phyloP scores from a whole-genome alignment of 2,329 filamentous ascomycete species.

The Hypoxylon sp. region DNA sequence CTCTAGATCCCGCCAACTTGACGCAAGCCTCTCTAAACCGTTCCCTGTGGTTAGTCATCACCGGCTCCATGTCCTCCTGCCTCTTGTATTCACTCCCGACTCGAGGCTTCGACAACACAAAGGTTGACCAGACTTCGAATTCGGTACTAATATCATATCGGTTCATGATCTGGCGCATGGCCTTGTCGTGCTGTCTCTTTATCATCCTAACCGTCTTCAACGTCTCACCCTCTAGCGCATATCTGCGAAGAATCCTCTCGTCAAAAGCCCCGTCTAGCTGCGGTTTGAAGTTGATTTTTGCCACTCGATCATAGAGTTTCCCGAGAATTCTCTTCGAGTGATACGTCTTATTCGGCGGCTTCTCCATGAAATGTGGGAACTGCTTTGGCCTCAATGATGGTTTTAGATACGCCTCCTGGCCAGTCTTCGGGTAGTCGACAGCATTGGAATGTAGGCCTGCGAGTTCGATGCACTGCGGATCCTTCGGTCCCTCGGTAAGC shows the following conservation, averaged over 20 bases:
- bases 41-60: slow-evolving; percentile 76
- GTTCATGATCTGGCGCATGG: slow-evolving; percentile 83
- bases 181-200: slow-evolving; percentile 83
- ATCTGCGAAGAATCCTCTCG: slow-evolving; percentile 76
- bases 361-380: slow-evolving; percentile 94
- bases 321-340: slow-evolving; percentile 81
- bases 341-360: slow-evolving; percentile 69
- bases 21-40: slow-evolving; percentile 78
- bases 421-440: slow-evolving; percentile 95
- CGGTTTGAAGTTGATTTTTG: slow-evolving; percentile 76
- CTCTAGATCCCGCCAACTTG: slow-evolving; percentile 72
- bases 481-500: slow-evolving; percentile 73
- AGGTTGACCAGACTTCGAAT: slow-evolving; percentile 92
- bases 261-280: slow-evolving; percentile 83
- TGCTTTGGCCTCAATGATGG: slow-evolving; percentile 69
- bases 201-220: slow-evolving; percentile 73
- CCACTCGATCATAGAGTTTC: slow-evolving; percentile 83
- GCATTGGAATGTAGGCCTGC: slow-evolving; percentile 89
- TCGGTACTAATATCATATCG: slow-evolving; percentile 88
- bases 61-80: slow-evolving; percentile 83
- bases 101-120: slow-evolving; percentile 81
- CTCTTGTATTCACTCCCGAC: slow-evolving; percentile 86
- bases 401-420: slow-evolving; percentile 79
- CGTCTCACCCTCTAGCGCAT: slow-evolving; percentile 67
- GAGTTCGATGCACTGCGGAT: slow-evolving; percentile 78